Percentiles rank a stretch among this genome's conserved stretches.
Evolutionary conservation across 352 stramenopile genomes (phyloP).

Genomic region (Phytophthora citricola): DNA sequence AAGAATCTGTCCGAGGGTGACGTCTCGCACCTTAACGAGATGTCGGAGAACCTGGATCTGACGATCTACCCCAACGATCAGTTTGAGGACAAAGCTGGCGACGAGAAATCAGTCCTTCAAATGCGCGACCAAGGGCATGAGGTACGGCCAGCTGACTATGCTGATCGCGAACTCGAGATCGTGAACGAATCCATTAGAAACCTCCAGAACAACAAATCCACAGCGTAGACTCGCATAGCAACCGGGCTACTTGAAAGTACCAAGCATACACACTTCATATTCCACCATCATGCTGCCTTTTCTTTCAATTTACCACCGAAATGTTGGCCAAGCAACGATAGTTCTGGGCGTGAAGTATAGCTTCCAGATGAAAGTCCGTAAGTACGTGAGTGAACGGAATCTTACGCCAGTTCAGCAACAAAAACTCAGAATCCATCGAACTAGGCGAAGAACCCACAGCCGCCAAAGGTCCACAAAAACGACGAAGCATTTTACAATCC

Average conservation of each 20-base stretch:
- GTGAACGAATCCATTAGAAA: constrained; percentile 21
- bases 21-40: constrained; percentile 63
- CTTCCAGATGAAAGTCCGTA: constrained; percentile 30
- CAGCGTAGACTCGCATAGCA: constrained; percentile 10
- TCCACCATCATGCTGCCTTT: neutral
- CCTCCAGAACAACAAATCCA: constrained; percentile 6
- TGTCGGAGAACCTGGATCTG: constrained; percentile 65
- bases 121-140: constrained; percentile 20
- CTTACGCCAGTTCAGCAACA: constrained; percentile 36
- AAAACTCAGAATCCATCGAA: constrained; percentile 10
- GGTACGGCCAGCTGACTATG: constrained; percentile 16
- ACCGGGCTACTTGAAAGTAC: neutral
- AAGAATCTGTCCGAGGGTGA: constrained; percentile 64
- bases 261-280: constrained; percentile 19
- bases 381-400: constrained; percentile 22
- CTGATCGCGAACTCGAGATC: constrained; percentile 15
- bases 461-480: constrained; percentile 30
- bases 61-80: constrained; percentile 70
- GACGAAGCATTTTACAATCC: constrained; percentile 25
- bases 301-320: neutral
- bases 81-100: constrained; percentile 47
- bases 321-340: constrained; percentile 17
- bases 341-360: constrained; percentile 31
- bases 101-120: constrained; percentile 13
- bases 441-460: constrained; percentile 1